Base-by-base conservation (phyloP, 2,329 filamentous ascomycete species). In the Apiospora sp. region DNA sequence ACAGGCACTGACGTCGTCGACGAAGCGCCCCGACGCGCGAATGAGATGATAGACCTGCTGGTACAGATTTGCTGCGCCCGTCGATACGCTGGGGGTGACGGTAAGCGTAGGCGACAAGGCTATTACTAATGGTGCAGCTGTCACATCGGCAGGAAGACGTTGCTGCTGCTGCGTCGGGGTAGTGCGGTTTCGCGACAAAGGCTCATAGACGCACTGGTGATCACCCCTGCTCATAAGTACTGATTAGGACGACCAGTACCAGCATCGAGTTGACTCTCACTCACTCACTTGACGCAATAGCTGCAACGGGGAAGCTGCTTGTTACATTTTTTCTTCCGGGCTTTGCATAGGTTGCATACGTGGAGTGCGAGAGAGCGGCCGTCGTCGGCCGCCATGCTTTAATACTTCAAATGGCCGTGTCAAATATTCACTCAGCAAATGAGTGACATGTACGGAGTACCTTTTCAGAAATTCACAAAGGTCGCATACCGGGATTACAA, bases 1-100 rank as follows among this genome's bases (percentile, higher is more conserved):
- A 22, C 73, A 74, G 10, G 74, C 73, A 68, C 44, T 77, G 69
- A 81, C 75, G 75, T 79, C 76, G 78, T 75, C 74, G 13, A 76
- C 67, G 41, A 73, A 75, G 16, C 72, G 69, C 14, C 74, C 73
- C 13, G 74, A 72, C 3, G 58, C 37, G 16, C 70, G 54, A 7
- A 72, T 54, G 16, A 46, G 67, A 8, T 27, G 49, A 30, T 72
- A 24, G 12, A 73, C 69, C 61, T 74, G 64, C 12, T 37, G 68
- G n/a, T 70, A 71, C 41, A 71, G 46, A 14, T 71, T 68, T 34
- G 43, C 30, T 22, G 64, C 43, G 30, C 34, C 44, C 22, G 16
- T 8, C 5, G 27, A 34, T 13, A 46, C 34, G 24, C n/a, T 24
- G 12, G 61, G n/a, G 34, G 16, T 22, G 8, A 67, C 0, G 6